These are phyloP conservation scores for Cryptococcus neoformans DNA, from an alignment of 1,284 basidiomycete species.

Conservation along the genomic window DNA sequence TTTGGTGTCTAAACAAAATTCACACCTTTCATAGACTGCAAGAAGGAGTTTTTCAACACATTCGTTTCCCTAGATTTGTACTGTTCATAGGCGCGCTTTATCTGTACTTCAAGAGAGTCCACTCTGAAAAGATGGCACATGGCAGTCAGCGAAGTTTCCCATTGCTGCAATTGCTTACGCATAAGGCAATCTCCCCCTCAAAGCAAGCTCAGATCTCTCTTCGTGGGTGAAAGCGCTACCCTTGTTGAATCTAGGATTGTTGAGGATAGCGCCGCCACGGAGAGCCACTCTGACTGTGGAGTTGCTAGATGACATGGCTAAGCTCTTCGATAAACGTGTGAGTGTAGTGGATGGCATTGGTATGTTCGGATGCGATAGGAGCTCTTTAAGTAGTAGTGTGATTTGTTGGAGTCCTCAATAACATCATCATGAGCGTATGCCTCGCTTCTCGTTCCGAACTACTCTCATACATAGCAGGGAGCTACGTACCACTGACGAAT, in stretches of 20 bases:
- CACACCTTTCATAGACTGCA: conserved; percentile 60
- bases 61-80: conserved; percentile 54
- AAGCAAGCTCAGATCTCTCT: conserved; percentile 66
- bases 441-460: too few species aligned
- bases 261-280: conserved; percentile 61
- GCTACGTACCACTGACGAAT: too few species aligned
- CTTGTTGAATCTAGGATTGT: conserved; percentile 56
- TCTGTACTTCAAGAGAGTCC: conserved; percentile 70
- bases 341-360: background rate
- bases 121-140: conserved; percentile 49
- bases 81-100: conserved; percentile 59
- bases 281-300: conserved; percentile 39
- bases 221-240: conserved; percentile 65
- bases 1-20: background rate
- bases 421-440: too few species aligned
- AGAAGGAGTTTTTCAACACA: conserved; percentile 66
- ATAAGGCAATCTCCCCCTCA: conserved; percentile 65
- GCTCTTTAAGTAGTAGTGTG: background rate
- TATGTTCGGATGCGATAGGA: background rate
- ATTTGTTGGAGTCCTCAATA: too few species aligned
- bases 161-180: conserved; percentile 17
- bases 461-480: too few species aligned
- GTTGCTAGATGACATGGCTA: background rate
- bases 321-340: background rate
- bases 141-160: background rate